Conservation (phyloP, 768 basidiomycete species). For the Tubosaeta sp. region DNA sequence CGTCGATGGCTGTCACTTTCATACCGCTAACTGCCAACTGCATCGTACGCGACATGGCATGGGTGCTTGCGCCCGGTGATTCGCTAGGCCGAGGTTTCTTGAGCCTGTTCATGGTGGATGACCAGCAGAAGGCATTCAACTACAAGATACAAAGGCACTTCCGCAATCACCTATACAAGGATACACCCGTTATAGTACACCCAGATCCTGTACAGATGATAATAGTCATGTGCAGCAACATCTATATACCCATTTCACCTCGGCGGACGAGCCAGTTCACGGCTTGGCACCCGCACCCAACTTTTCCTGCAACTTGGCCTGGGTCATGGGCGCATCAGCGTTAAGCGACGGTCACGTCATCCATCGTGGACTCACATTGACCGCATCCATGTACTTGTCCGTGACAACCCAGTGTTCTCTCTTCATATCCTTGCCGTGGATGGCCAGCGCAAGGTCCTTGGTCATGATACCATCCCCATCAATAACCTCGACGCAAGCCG, state of each 20-base stretch:
- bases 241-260: constrained; percentile 7
- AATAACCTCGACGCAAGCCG: constrained; percentile 86
- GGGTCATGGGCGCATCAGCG: constrained; percentile 13
- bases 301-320: constrained; percentile 46
- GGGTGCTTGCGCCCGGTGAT: neutral
- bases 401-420: constrained; percentile 97
- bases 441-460: constrained; percentile 92
- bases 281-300: constrained; percentile 26
- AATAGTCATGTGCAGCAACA: constrained; percentile 12
- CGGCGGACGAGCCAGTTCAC: constrained; percentile 6
- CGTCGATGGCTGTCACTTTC: neutral
- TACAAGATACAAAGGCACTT: neutral
- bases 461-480: constrained; percentile 92
- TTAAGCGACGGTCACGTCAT: neutral
- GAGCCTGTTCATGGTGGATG: constrained; percentile 21
- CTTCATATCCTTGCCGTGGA: constrained; percentile 88
- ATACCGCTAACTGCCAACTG: constrained; percentile 19
- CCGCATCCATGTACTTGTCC: constrained; percentile 88
- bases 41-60: constrained; percentile 29
- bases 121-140: no score
- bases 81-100: constrained; percentile 17
- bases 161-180: neutral
- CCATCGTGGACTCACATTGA: constrained; percentile 58
- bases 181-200: constrained; percentile 17
- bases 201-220: constrained; percentile 18